phyloP scores from a whole-genome alignment of 176 grass and related monocot genomes.

The Raddia distichophylla region DNA sequence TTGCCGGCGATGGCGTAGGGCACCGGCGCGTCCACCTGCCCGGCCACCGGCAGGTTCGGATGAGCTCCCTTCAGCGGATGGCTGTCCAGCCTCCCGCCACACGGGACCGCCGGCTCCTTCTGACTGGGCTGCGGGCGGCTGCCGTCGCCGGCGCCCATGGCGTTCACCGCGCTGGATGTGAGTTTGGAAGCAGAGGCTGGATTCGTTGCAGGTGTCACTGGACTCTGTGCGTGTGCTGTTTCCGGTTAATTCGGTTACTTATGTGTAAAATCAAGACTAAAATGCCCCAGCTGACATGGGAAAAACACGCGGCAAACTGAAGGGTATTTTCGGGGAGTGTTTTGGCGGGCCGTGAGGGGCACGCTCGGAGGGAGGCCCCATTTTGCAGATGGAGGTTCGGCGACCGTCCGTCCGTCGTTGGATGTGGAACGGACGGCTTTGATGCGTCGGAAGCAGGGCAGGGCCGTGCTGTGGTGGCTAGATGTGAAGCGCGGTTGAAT shows the following conservation, averaged over 20 bases:
- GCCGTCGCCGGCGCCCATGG: constrained; percentile 19
- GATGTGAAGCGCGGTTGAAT: neutral
- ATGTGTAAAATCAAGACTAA: neutral
- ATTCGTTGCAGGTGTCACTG: neutral
- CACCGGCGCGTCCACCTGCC: neutral
- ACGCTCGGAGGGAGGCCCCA: neutral
- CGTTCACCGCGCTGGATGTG: neutral
- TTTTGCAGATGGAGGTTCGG: neutral
- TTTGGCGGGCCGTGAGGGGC: neutral
- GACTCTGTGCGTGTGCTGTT: neutral
- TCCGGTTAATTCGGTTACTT: neutral
- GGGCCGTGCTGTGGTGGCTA: neutral
- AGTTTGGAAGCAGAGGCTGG: neutral
- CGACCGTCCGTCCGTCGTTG: neutral
- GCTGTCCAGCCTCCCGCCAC: rapidly evolving
- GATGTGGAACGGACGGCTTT: neutral
- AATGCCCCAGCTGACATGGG: neutral
- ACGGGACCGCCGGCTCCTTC: rapidly evolving
- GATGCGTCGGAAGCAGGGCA: neutral
- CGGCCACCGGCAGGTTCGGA: no score
- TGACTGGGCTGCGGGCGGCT: neutral
- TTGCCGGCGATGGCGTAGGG: constrained; percentile 35
- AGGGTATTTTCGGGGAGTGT: neutral
- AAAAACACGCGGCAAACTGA: rapidly evolving
- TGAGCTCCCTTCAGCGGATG: rapidly evolving